phyloP scores from a whole-genome alignment of 345 rosid genomes.

The Eucalyptus cladocalyx region DNA sequence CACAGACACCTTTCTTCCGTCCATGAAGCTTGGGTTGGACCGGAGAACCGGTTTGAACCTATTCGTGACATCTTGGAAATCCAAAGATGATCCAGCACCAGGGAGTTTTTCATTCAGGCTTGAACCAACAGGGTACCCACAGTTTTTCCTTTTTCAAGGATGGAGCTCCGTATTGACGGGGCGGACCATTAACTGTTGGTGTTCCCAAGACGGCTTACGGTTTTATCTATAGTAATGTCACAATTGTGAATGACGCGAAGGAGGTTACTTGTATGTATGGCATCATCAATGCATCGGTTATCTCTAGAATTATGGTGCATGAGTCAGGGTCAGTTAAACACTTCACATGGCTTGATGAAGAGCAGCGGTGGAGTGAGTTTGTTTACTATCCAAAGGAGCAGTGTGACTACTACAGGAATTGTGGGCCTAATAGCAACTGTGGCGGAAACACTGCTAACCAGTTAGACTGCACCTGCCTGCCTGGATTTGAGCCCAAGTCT shows the following conservation, averaged over 20 bases:
- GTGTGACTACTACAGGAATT: constrained; percentile 39
- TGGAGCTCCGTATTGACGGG: too few relatives aligned
- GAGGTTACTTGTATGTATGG: constrained; percentile 12
- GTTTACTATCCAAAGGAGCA: constrained; percentile 40
- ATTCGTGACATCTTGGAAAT: too few relatives aligned
- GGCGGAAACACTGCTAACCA: constrained; percentile 5
- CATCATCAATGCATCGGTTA: neutral
- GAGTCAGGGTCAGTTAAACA: constrained; percentile 32
- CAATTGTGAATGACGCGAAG: constrained; percentile 5
- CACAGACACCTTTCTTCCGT: too few relatives aligned
- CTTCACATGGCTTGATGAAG: constrained; percentile 30
- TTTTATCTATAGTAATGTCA: constrained; percentile 13
- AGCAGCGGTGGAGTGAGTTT: constrained; percentile 24
- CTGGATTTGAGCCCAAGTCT: constrained; percentile 42
- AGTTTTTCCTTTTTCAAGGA: neutral
- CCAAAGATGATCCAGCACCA: too few relatives aligned
- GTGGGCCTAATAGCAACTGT: constrained; percentile 39
- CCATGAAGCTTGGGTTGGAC: too few relatives aligned
- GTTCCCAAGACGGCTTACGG: neutral
- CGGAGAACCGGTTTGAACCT: too few relatives aligned
- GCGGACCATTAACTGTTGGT: constrained; percentile 2
- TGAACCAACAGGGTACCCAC: too few relatives aligned
- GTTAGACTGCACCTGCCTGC: constrained; percentile 40
- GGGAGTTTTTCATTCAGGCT: too few relatives aligned
- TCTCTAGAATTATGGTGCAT: constrained; percentile 27